These are phyloP conservation scores for Xerophyta viscosa DNA, from an alignment of 106 monocot genomes.

Conservation along the genomic window DNA sequence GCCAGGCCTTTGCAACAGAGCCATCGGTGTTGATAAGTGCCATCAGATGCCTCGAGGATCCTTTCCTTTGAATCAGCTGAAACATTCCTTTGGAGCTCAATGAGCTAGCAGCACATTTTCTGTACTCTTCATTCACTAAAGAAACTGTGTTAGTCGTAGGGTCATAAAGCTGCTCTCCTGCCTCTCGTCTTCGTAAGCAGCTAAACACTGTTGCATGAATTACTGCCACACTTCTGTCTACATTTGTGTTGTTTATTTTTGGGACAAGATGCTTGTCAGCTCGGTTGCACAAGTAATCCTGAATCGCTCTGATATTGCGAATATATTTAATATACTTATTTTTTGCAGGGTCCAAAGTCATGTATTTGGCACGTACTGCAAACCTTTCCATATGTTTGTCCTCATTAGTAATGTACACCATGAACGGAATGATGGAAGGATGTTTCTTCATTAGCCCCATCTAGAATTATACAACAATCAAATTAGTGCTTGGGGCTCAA, in stretches of 20 bases:
- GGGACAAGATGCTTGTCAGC: constrained; percentile 94
- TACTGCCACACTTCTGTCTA: constrained; percentile 79
- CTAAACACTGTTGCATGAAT: constrained; percentile 91
- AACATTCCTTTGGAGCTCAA: constrained; percentile 90
- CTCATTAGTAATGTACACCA: constrained; percentile 83
- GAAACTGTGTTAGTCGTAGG: constrained; percentile 64
- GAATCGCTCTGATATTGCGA: constrained; percentile 79
- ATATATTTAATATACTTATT: constrained; percentile 95
- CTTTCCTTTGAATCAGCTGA: constrained; percentile 74
- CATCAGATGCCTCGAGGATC: constrained; percentile 76
- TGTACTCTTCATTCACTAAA: constrained; percentile 66
- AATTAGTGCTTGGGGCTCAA: neutral
- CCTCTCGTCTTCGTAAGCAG: constrained; percentile 61
- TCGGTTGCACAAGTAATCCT: constrained; percentile 80
- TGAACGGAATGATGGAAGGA: constrained; percentile 88
- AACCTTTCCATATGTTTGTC: constrained; percentile 89
- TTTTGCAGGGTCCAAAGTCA: constrained; percentile 86
- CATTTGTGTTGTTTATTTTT: constrained; percentile 94
- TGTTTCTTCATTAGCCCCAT: constrained; percentile 98
- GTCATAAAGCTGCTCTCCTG: constrained; percentile 60
- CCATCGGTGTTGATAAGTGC: constrained; percentile 86
- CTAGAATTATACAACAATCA: constrained; percentile 19
- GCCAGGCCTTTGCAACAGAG: constrained; percentile 76
- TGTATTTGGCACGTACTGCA: constrained; percentile 97
- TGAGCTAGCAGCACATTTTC: constrained; percentile 61